These are phyloP conservation scores for Haplosporangium sp. DNA, from an alignment of 371 early-diverging fungal species.

Conservation along the genomic window DNA sequence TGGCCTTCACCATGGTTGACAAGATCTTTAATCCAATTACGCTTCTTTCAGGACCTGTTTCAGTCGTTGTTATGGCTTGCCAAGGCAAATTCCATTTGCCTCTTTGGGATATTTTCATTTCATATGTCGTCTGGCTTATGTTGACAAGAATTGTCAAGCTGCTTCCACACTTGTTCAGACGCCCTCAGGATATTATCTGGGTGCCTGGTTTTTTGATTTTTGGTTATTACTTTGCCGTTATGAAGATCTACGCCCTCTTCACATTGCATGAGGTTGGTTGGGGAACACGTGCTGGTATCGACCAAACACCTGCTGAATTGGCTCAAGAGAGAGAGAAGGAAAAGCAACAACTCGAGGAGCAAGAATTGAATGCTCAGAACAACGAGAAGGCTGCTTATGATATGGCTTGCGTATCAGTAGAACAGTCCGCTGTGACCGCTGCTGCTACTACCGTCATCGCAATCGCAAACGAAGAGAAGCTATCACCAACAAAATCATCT, in stretches of 20 bases:
- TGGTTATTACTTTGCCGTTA: conserved; percentile 76
- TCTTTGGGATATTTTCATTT: conserved; percentile 69
- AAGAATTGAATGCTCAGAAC: conserved; percentile 13
- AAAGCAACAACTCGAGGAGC: conserved; percentile 12
- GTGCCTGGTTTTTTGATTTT: conserved; percentile 76
- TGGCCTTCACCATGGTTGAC: conserved; percentile 81
- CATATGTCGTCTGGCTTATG: conserved; percentile 73
- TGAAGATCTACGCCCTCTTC: conserved; percentile 77
- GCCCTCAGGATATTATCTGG: conserved; percentile 74
- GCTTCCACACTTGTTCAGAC: conserved; percentile 71
- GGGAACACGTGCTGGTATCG: conserved; percentile 74
- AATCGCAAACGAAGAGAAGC: conserved; percentile 26
- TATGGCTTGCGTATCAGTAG: conserved; percentile 12
- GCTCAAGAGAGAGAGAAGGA: conserved; percentile 41
- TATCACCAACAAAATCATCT: conserved; percentile 12
- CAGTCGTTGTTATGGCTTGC: conserved; percentile 63
- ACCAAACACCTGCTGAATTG: conserved; percentile 38
- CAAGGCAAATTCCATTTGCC: conserved; percentile 50
- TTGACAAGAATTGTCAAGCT: conserved; percentile 77
- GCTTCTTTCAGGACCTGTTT: conserved; percentile 71
- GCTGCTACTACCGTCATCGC: conserved; percentile 31
- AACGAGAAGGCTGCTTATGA: conserved; percentile 20
- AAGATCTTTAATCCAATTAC: conserved; percentile 80
- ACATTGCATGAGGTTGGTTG: conserved; percentile 77
- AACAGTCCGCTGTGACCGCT: conserved; percentile 24